Evolutionary conservation across 1,139 yeast species (phyloP), one percentile per base, ranked within the genome.

Genomic region (Debaryomycetaceae sp.): DNA sequence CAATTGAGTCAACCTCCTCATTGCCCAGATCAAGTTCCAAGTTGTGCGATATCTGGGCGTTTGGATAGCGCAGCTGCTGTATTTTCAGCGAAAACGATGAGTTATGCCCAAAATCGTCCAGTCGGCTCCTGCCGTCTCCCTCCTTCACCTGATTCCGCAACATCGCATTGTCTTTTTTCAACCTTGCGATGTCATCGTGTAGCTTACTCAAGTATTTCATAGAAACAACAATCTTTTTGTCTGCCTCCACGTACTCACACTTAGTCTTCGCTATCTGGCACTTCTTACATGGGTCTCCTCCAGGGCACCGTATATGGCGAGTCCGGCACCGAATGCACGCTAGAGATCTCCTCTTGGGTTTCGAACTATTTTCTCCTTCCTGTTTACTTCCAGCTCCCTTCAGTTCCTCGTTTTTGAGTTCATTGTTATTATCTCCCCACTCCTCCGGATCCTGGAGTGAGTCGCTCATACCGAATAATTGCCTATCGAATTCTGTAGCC

Each of bases 301-400:
- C 94, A 8, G 89, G 89, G 55, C 95, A 87, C 47, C 86, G 76
- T 31, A 83, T 81, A 58, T 87, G 95, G 41, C 92, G 71, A 37
- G 79, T 75, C 32, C 95, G 69, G 54, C 95, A 87, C 36, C 89
- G 63, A 13, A 81, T 79, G 55, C 95, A 87, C 1, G 78, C 77
- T 40, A 70, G 51, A 6, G 67, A 55, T 4, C 70, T 65, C 39
- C 75, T 47, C 41, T 69, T 70, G 24, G 50, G 61, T 34, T 51
- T 53, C 9, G 44, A 13, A 6, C 19, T 22, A 4, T 14, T 17
- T 11, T 22, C 26, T 22, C 26, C 26, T 22, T 22, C 26, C 11
- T 22, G 7, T 22, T 22, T 22, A 11, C 11, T 8, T 3, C 11
- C 26, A 11, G 11, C 11, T 22, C 26, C 26, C 26, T 15, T 30